Conservation (phyloP, 352 stramenopile genomes). For the Pythium pyrilobum region DNA sequence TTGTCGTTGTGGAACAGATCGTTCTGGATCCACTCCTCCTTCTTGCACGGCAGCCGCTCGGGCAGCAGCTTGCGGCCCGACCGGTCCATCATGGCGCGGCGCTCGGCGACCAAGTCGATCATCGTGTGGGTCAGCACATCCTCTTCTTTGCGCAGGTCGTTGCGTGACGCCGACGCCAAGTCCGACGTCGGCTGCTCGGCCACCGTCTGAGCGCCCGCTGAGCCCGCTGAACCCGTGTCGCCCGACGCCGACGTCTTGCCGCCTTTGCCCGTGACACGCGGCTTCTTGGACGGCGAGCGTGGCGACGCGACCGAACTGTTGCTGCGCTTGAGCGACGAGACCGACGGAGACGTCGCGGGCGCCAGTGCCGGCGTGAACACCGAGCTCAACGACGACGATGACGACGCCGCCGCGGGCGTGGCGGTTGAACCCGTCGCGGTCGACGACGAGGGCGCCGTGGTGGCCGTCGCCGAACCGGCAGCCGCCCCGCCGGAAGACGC, state of each 20-base stretch:
- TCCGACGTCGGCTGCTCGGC: slow-evolving; percentile 25
- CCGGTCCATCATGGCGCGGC: slow-evolving; percentile 75
- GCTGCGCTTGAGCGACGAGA: slow-evolving; percentile 39
- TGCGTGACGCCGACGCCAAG: slow-evolving; percentile 52
- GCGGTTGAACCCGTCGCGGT: background rate
- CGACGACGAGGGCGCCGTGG: background rate
- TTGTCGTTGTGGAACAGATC: slow-evolving; percentile 76
- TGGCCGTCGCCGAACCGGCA: background rate
- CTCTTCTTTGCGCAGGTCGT: slow-evolving; percentile 75
- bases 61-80: slow-evolving; percentile 26
- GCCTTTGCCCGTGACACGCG: slow-evolving; percentile 22
- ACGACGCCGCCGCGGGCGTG: slow-evolving; percentile 16
- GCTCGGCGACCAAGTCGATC: slow-evolving; percentile 71
- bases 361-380: background rate
- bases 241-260: slow-evolving; percentile 33
- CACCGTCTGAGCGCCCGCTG: too few relatives aligned
- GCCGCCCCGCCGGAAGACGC: background rate
- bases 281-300: slow-evolving; percentile 76
- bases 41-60: slow-evolving; percentile 58
- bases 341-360: slow-evolving; percentile 33
- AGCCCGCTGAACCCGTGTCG: too few relatives aligned
- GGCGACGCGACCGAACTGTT: slow-evolving; percentile 57
- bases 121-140: slow-evolving; percentile 82
- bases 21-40: slow-evolving; percentile 74
- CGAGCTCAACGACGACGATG: slow-evolving; percentile 18